Conservation (phyloP, 2,329 filamentous ascomycete genomes). For the Beauveria caledonica region DNA sequence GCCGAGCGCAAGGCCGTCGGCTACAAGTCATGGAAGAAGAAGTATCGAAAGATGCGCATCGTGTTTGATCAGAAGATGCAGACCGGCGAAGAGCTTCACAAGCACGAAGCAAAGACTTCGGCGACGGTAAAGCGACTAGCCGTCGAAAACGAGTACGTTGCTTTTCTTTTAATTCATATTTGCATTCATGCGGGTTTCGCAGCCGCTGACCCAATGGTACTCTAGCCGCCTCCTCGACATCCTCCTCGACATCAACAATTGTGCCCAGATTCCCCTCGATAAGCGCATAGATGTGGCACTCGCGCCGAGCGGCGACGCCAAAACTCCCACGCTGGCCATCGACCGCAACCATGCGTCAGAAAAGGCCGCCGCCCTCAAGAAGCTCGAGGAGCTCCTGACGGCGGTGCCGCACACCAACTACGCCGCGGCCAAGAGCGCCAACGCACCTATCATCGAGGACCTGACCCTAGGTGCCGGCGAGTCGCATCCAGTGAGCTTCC, state of each 20-base stretch:
- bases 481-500: constrained; percentile 54
- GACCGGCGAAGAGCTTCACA: constrained; percentile 74
- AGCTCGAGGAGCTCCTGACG: constrained; percentile 40
- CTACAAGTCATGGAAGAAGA: constrained; percentile 76
- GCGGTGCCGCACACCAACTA: constrained; percentile 46
- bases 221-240: constrained; percentile 78
- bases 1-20: constrained; percentile 29
- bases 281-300: constrained; percentile 65
- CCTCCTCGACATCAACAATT: constrained; percentile 82
- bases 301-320: constrained; percentile 33
- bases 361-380: constrained; percentile 37
- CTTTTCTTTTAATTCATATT: too few species aligned
- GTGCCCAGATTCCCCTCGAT: constrained; percentile 64
- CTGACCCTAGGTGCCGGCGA: constrained; percentile 43
- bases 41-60: constrained; percentile 86
- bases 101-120: constrained; percentile 71
- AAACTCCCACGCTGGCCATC: constrained; percentile 23
- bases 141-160: constrained; percentile 80
- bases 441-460: constrained; percentile 47
- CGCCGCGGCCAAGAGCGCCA: constrained; percentile 51
- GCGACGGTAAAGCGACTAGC: constrained; percentile 75
- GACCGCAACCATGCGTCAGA: constrained; percentile 30
- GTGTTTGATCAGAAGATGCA: constrained; percentile 70
- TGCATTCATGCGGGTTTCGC: not conserved
- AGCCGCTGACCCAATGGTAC: constrained; percentile 14